These are phyloP conservation scores for Gloeostereum incarnatum DNA, from an alignment of 768 basidiomycete species.

Conservation along the genomic window DNA sequence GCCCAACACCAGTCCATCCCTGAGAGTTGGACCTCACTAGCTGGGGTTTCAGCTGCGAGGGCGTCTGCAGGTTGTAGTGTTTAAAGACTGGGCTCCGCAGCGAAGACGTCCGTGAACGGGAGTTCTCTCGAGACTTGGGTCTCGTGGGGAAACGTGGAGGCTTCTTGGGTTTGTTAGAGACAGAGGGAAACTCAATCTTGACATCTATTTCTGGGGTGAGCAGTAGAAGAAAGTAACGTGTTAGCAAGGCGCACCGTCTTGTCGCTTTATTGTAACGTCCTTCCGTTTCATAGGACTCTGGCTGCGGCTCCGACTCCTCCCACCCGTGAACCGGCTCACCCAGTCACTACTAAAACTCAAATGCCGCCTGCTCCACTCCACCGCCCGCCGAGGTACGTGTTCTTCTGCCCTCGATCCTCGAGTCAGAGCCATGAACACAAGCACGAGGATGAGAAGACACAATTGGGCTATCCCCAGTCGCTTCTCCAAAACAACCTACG, in stretches of 20 bases:
- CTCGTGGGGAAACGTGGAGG: not conserved
- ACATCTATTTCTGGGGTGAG: constrained; percentile 4
- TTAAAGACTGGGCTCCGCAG: constrained; percentile 14
- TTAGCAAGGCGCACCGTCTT: not conserved
- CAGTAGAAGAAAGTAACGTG: not conserved
- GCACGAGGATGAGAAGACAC: constrained; percentile 70
- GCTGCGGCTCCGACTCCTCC: constrained; percentile 17
- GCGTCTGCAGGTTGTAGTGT: constrained; percentile 12
- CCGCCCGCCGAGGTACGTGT: constrained; percentile 8
- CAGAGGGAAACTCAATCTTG: constrained; percentile 9
- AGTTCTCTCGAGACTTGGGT: constrained; percentile 3
- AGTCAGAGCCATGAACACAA: constrained; percentile 82
- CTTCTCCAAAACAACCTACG: constrained; percentile 78
- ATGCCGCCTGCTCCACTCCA: constrained; percentile 49
- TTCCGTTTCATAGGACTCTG: constrained; percentile 16
- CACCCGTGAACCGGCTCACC: constrained; percentile 27
- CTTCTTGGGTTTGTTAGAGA: constrained; percentile 1
- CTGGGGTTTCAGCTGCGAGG: constrained; percentile 20
- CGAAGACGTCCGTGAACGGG: constrained; percentile 21
- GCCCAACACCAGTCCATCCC: constrained; percentile 15
- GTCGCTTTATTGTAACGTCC: not conserved
- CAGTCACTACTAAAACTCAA: constrained; percentile 49
- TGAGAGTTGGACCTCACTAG: constrained; percentile 40
- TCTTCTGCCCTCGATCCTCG: constrained; percentile 47
- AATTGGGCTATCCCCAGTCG: constrained; percentile 85